phyloP scores from a whole-genome alignment of 1,139 yeast genomes.

The Scheffersomyces parashehatae region DNA sequence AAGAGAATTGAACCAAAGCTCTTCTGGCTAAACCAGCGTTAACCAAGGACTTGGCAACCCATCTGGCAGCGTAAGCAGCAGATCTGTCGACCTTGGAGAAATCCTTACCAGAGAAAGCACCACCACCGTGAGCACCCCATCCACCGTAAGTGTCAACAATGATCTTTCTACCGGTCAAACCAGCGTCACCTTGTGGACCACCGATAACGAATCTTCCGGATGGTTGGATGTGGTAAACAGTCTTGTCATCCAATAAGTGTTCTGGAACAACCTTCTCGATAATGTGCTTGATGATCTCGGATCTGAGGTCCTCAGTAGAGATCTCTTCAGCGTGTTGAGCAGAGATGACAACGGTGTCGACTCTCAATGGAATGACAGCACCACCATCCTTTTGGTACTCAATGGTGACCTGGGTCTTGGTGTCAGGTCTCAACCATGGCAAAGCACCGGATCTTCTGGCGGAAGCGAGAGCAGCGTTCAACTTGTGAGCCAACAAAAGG shows the following conservation, averaged over 20 bases:
- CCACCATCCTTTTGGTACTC: constrained; percentile 94
- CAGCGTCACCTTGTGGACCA: constrained; percentile 99
- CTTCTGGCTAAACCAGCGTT: constrained; percentile 95
- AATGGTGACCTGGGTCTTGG: constrained; percentile 98
- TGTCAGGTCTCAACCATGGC: constrained; percentile 98
- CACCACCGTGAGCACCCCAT: constrained; percentile 99
- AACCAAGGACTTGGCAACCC: constrained; percentile 99
- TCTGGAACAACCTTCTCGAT: constrained; percentile 92
- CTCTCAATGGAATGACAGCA: constrained; percentile 93
- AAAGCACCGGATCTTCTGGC: constrained; percentile 96
- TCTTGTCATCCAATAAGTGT: constrained; percentile 87
- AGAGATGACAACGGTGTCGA: constrained; percentile 95
- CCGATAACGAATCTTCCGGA: constrained; percentile 99
- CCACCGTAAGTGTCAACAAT: constrained; percentile 99
- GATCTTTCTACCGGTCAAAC: constrained; percentile 99
- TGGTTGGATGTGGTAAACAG: constrained; percentile 98
- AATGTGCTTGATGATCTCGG: constrained; percentile 73
- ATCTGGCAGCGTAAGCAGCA: constrained; percentile 99
- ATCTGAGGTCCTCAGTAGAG: constrained; percentile 88
- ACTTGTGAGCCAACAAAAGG: constrained; percentile 88
- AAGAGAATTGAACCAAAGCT: constrained; percentile 96
- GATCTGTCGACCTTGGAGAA: constrained; percentile 99
- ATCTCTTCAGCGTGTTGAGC: constrained; percentile 97
- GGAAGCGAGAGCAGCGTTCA: constrained; percentile 93
- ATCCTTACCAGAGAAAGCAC: constrained; percentile 99